Evolutionary conservation across 768 basidiomycete genomes (phyloP), one percentile per base, ranked within the genome.

Genomic region (Hysterangium stoloniferum): DNA sequence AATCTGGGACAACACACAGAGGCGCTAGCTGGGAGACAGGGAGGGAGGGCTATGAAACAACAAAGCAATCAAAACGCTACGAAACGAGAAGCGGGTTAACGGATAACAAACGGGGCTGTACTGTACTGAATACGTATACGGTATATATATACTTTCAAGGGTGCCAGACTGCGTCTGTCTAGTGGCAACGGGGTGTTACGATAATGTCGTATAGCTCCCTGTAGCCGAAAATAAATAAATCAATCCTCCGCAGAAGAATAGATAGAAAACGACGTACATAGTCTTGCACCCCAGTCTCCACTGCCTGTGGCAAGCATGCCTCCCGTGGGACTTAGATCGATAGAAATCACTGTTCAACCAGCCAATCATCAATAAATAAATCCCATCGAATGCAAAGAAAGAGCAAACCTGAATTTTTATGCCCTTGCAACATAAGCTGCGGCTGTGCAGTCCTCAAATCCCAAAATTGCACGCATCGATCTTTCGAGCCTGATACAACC

Each of bases 401-500:
- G 3, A 25, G 54, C 66, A 28, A 42, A 68, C 68, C 68, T 6
- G 70, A 71, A 58, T 76, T 75, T 62, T 77, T 75, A 67, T 76
- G 76, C 48, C 86, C 82, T 64, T 97, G 94, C 28, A 99, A 72
- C 86, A 95, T 91, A 60, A 89, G 85, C 65, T 98, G 94, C 59
- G 92, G 84, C 35, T 81, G 77, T 34, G 80, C 83, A 11, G 75
- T 76, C 56, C 78, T 74, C 46, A 88, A 80, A 62, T 94, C 89
- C 84, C 88, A 91, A 63, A 95, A 92, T 64, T 94, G 90, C 49
- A 99, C 93, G 0, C 91, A 86, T 11, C 96, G 86, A 64, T 99
- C 96, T 69, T 97, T 97, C 31, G 82, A 84, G 45, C 96, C 95
- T 9, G 90, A 93, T 9, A 96, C 94, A 58, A 98, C 85, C 88